These are phyloP conservation scores for Suhomyces chickasaworum DNA, from an alignment of 1,139 yeast species.

Conservation along the genomic window DNA sequence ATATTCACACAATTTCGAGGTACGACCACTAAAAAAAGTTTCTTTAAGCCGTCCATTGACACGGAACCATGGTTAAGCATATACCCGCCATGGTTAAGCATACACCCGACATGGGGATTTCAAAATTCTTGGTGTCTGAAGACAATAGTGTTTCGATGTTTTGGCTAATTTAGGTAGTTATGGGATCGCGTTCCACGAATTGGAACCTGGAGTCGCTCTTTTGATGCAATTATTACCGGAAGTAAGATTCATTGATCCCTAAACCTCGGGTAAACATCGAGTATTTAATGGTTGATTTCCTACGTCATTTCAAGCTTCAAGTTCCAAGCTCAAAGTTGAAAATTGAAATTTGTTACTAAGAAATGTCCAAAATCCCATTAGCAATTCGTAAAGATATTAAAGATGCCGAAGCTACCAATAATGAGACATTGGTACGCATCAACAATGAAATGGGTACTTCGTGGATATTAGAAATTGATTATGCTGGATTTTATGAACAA, in stretches of 20 bases:
- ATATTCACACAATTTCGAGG: neutral
- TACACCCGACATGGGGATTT: neutral
- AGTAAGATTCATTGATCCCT: neutral
- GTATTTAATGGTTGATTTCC: neutral
- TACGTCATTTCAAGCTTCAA: neutral
- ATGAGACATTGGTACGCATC: constrained; percentile 7
- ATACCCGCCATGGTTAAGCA: neutral
- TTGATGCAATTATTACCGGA: neutral
- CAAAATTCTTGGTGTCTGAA: neutral
- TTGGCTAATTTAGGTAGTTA: neutral
- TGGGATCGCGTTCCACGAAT: neutral
- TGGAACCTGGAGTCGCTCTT: neutral
- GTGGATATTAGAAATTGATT: constrained; percentile 17
- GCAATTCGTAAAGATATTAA: constrained; percentile 14
- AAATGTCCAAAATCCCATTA: constrained; percentile 17
- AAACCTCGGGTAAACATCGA: neutral
- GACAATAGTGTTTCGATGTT: neutral
- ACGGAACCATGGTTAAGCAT: neutral
- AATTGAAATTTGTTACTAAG: no score
- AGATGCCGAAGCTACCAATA: constrained; percentile 15
- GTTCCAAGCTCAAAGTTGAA: no score
- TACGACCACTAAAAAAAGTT: neutral
- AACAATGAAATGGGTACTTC: constrained; percentile 12
- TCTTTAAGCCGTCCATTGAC: neutral
- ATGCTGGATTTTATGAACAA: constrained; percentile 11